phyloP scores from a whole-genome alignment of 768 basidiomycete species.

The Panaeolus cyanescens region DNA sequence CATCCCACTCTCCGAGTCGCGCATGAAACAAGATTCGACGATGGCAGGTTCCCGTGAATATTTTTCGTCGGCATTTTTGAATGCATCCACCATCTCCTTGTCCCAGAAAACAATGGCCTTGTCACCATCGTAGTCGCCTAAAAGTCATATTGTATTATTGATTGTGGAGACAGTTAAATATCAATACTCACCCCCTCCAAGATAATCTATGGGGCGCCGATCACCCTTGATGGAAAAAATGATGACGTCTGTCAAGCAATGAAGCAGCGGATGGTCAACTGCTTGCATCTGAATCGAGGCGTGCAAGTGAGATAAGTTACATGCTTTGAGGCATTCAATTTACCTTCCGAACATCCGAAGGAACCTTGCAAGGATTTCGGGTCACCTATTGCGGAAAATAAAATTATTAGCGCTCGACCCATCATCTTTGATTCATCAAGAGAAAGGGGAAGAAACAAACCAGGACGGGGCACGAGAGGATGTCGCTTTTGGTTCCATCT shows the following conservation, averaged over 20 bases:
- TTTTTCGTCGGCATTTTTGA: constrained; percentile 52
- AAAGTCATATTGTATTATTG: not conserved
- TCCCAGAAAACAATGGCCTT: constrained; percentile 61
- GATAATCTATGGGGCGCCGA: constrained; percentile 61
- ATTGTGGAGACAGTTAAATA: not conserved
- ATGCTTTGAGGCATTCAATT: constrained; percentile 5
- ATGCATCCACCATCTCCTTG: constrained; percentile 51
- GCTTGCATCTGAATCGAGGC: constrained; percentile 60
- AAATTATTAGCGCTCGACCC: not conserved
- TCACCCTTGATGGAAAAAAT: constrained; percentile 52
- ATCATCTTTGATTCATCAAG: not conserved
- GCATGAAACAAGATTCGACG: constrained; percentile 40
- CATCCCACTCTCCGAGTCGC: constrained; percentile 43
- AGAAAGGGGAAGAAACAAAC: not conserved
- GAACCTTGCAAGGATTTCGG: constrained; percentile 70
- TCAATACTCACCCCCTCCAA: constrained; percentile 55
- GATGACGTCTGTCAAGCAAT: constrained; percentile 57
- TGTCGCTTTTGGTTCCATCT: constrained; percentile 49
- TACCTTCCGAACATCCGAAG: constrained; percentile 68
- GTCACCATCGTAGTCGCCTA: constrained; percentile 77
- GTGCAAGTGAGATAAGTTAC: no score
- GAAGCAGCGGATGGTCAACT: constrained; percentile 51
- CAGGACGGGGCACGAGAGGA: constrained; percentile 58
- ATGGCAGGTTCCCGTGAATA: constrained; percentile 48
- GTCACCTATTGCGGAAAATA: constrained; percentile 41